Evolutionary conservation across 768 basidiomycete genomes (phyloP), one percentile per base, ranked within the genome.

Genomic region (Mrakia hoshinonis): DNA sequence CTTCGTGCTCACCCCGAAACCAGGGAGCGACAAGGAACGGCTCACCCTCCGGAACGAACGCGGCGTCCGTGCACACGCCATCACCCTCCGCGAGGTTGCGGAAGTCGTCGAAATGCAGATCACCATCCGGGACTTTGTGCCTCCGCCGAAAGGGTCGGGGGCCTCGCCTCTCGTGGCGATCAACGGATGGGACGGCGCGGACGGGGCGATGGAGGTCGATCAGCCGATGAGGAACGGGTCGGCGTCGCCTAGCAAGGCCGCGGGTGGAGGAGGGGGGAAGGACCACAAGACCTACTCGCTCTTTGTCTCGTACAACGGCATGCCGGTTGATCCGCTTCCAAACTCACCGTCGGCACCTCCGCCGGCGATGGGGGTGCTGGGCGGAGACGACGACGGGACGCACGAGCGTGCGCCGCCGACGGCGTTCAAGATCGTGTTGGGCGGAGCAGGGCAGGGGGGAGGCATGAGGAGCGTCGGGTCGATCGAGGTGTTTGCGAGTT

Each of bases 41-140:
- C 9, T 61, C 20, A 61, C 34, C 1, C 58, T 61, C 34, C 31
- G 36, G 58, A 61, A 61, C 58, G 58, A 61, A 38, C 58, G 58
- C 31, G 58, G 58, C 1, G 58, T 61, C n/a, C 58, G 58, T 15
- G 31, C 58, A 9, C 58, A 61, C 58, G 58, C 58, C 34, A 34
- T 61, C 36, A 36, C 58, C 31, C 20, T 61, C 6, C 10, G 31
- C 18, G 58, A 61, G 7, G 36, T 22, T 10, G 29, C 54, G 9
- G 54, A 58, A 10, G 24, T 31, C 26, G 9, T 61, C 15, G 58
- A 61, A 18, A 18, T 61, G 31, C 31, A 20, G 31, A 1, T 61
- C 58, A 39, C 13, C 22, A 34, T 61, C 20, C 58, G 58, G n/a
- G 58, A 61, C 9, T 61, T 61, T 26, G 29, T 58, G 31, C 31